Evolutionary conservation across 2,329 filamentous ascomycete genomes (phyloP), one percentile per base, ranked within the genome.

Genomic region (Penicillium vulpinum): DNA sequence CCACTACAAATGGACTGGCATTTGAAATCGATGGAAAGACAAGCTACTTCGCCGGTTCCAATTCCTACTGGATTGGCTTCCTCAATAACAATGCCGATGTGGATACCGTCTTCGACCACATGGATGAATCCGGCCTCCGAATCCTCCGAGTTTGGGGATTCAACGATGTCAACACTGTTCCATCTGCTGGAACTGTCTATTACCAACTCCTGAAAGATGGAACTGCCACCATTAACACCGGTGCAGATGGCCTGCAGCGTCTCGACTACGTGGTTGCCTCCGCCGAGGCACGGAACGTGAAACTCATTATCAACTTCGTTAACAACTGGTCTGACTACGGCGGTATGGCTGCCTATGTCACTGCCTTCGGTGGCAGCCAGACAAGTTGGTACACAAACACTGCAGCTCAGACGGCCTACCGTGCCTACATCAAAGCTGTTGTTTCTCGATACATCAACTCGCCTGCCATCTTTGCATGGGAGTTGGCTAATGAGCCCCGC

Each of bases 281-380:
- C 0, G 86, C 86, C 5, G 85, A 87, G 69, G 76, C 77, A 53
- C 77, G 82, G 52, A 83, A 82, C 4, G 77, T 89, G 62, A 86
- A 87, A 69, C 75, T 88, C 5, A 86, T 89, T 59, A 84, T 73
- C 54, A 71, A 70, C 58, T 73, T 72, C 39, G 84, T 88, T 54
- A 89, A 89, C 74, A 85, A 89, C 73, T 90, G 86, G 86, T 77
- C 77, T 44, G 87, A 89, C 66, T 88, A 87, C 41, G 86, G 86
- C 28, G 85, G 86, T 46, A 87, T 88, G 73, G 76, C 78, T 11
- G 81, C 82, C 2, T 88, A 87, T 63, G 79, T 80, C 43, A 75
- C 70, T 11, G 82, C 80, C 2, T 86, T 83, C 54, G 84, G 82
- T 36, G 81, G 80, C 48, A 69, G 69, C 54, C 77, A 83, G 56